Base-by-base conservation (phyloP, 1,139 yeast species). In the Komagataea norvegica region DNA sequence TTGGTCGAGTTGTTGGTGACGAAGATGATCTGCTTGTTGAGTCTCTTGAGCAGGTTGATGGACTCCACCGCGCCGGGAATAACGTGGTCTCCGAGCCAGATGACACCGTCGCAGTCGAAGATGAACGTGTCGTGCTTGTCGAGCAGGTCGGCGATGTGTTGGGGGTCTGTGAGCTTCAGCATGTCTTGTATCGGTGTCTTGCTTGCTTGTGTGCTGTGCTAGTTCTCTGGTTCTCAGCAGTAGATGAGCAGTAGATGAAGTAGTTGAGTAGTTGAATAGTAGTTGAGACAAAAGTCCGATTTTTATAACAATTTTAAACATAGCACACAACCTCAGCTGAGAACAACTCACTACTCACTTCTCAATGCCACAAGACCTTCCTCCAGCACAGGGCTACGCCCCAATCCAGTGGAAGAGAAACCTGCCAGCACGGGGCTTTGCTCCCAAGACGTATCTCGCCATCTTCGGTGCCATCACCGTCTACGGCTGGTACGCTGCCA, bases 1-100 rank as follows among this genome's bases (percentile, higher is more conserved):
- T 91, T 91, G 25, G 96, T 86, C 14, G 96, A 86, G 63, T 91
- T 91, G 68, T 91, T 91, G 37, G 98, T 89, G 24, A 93, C 98
- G 61, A 91, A 91, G 33, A 88, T 71, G 35, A 87, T 68, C 38
- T 79, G 74, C 59, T 91, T 91, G 36, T 72, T 71, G 15, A 57
- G 34, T 20, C 54, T 49, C 39, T 77, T 64, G 44, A 89, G 63
- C 43, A 74, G 57, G 8, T 72, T 70, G 27, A 89, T 57, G 2
- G 93, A 76, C 51, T 85, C 89, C 17, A 65, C 66, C 11, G 84
- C 82, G 13, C 78, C 72, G 4, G 96, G 95, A 33, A 89, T 72
- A 24, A 82, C 60, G 34, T 72, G 74, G 37, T 74, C 74, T 13
- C 95, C 96, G 27, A 82, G 67, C 97, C 97, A 89, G 37, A 89